Evolutionary conservation across 805 yeast genomes (phyloP), one percentile per base, ranked within the genome.

Genomic region (Wickerhamiella galacta): DNA sequence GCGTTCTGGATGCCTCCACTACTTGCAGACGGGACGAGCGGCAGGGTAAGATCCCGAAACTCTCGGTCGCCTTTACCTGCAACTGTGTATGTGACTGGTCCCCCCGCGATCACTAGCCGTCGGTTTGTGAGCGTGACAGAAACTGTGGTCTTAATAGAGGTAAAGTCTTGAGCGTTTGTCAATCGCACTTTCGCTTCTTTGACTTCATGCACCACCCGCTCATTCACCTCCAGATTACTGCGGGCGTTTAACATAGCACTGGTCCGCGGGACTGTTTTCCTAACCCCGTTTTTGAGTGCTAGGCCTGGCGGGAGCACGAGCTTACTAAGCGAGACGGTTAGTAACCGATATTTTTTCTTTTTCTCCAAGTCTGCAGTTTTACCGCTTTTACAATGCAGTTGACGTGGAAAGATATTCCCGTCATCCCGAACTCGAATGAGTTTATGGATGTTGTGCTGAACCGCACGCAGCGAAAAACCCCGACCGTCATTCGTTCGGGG

Each of bases 391-490:
- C 12, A n/a, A 90, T 87, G 98, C 96, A 87, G 66, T 72, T 87
- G 46, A 76, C 95, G 30, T 87, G 96, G 96, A 87, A 90, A 61
- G 96, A 90, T 58, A 90, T 87, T 54, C 93, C 96, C 16, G 75
- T 93, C 31, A 94, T 87, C 44, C 92, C 96, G 30, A 75, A 75
- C 44, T 64, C 93, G 49, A 82, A 78, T 57, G 96, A 90, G 60
- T 66, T 85, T 68, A 66, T 90, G 72, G 99, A 90, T 60, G 81
- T 90, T 43, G 93, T 90, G 41, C 77, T 90, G 44, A 90, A 90
- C 67, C 70, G 95, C 54, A 90, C 99, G 1, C 99, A 90, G 64
- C 75, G 99, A 63, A 90, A 90, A 62, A 90, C 98, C 4, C 98
- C 98, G 38, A 90, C 98, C n/a, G 95, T 90, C 36, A 79, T 90